Base-by-base conservation (phyloP, 2,329 filamentous ascomycete genomes). In the Aspergillus sojae region DNA sequence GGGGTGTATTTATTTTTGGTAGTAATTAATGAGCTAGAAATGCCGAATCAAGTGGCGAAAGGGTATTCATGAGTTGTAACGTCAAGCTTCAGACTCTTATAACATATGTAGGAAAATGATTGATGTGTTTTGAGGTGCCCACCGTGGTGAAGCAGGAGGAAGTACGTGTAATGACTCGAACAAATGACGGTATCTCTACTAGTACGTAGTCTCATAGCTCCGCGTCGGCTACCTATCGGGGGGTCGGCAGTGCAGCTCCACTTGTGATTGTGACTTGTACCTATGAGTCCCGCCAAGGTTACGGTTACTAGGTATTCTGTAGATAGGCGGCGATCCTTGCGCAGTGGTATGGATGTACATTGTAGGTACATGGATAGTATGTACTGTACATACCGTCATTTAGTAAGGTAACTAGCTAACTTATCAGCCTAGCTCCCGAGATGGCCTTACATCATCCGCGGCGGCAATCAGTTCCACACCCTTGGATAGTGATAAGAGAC, bases 61-160 rank as follows among this genome's bases (percentile, higher is more conserved):
- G 66, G 66, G 65, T 68, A 65, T 61, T 64, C 59, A 64, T 68
- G 63, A 63, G 70, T 67, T 74, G 71, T 76, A 76, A 71, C 68
- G 74, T 71, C 68, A 71, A 68, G 67, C 63, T 67, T 55, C 65
- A 66, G 62, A 54, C 58, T 62, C 65, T 62, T 60, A 56, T 60
- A 62, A 52, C 48, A 52, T 52, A 64, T 65, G 57, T 68, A 68
- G 58, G 62, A 60, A 69, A 67, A 52, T 65, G 58, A 55, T 60
- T 65, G 60, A 65, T 46, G 58, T 46, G 57, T 57, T 53, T 57
- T 36, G 11, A 36, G 5, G 52, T 55, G 28, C 28, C 28, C 16
- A 52, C 26, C 46, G 14, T 10, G 14, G 46, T 26, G 23, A 54
- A 34, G 19, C 16, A 11, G 26, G 6, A 39, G 36, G n/a, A 34